These are phyloP conservation scores for Desmodesmus armatus DNA, from an alignment of 139 green algal genomes.

Conservation along the genomic window DNA sequence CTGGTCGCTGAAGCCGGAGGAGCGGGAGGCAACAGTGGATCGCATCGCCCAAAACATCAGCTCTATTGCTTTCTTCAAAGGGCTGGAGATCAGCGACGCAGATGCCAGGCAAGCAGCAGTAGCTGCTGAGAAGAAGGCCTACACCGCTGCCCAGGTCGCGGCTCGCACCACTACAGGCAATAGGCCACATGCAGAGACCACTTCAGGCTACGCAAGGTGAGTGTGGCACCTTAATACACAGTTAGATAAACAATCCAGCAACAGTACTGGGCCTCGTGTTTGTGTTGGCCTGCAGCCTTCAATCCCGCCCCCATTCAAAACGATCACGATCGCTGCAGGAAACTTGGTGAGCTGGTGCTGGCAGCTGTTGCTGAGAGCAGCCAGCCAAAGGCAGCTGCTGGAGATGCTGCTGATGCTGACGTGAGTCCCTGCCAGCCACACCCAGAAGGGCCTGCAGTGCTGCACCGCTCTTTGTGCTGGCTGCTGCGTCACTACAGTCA, in stretches of 20 bases:
- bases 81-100: slow-evolving; percentile 58
- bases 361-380: slow-evolving; percentile 62
- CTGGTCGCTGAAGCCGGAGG: slow-evolving; percentile 68
- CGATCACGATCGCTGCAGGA: slow-evolving; percentile 53
- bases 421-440: background rate
- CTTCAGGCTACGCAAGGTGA: slow-evolving; percentile 63
- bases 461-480: background rate
- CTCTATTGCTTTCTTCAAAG: slow-evolving; percentile 71
- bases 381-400: background rate
- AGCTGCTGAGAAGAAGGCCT: slow-evolving; percentile 81
- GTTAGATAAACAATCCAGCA: background rate
- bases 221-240: background rate
- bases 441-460: background rate
- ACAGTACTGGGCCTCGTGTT: background rate
- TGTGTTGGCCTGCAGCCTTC: background rate
- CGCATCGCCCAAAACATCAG: slow-evolving; percentile 72
- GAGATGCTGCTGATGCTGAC: background rate
- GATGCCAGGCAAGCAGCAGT: slow-evolving; percentile 54
- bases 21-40: slow-evolving; percentile 70
- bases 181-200: slow-evolving; percentile 63
- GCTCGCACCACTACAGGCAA: slow-evolving; percentile 83
- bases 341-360: slow-evolving; percentile 78
- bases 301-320: too few species aligned
- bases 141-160: slow-evolving; percentile 84
- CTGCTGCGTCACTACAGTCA: background rate